Percentiles rank a stretch among this genome's conserved stretches.
phyloP scores from a whole-genome alignment of 2,329 filamentous ascomycete species.

The Sarocladium strictum region DNA sequence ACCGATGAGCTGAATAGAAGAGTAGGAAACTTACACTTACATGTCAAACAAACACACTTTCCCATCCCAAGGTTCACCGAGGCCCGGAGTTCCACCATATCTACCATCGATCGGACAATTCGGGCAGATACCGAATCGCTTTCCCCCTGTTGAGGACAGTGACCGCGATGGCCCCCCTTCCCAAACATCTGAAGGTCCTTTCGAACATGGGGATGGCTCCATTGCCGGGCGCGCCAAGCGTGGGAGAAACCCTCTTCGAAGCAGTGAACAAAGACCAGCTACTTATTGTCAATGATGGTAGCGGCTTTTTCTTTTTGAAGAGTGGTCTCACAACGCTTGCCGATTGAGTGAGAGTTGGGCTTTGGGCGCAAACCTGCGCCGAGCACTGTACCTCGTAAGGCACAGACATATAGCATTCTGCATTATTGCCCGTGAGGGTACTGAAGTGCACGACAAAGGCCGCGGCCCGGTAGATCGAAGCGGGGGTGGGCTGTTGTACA shows the following conservation, averaged over 20 bases:
- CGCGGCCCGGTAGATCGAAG: constrained; percentile 5
- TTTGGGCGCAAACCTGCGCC: not conserved
- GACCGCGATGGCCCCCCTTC: not conserved
- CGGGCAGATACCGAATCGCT: not conserved
- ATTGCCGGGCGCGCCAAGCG: not conserved
- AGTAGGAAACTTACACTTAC: too few relatives aligned
- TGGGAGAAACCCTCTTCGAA: not conserved
- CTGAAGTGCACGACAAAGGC: not conserved
- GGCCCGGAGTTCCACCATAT: not conserved
- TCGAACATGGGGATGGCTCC: not conserved
- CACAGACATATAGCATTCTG: not conserved
- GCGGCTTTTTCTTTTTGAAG: not conserved
- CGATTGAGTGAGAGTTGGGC: not conserved
- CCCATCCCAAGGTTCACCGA: too few relatives aligned
- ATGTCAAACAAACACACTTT: too few relatives aligned
- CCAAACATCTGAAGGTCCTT: not conserved
- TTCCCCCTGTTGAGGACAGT: not conserved
- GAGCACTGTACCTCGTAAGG: not conserved
- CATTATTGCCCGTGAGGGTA: not conserved
- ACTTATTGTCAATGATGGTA: too few relatives aligned
- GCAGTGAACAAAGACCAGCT: too few relatives aligned
- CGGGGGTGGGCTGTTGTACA: not conserved
- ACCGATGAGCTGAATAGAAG: not conserved
- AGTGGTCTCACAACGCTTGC: not conserved
- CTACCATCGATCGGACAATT: not conserved